Evolutionary conservation across 1,139 yeast species (phyloP), one percentile per base, ranked within the genome.

Genomic region (Geotrichum aggregatum): DNA sequence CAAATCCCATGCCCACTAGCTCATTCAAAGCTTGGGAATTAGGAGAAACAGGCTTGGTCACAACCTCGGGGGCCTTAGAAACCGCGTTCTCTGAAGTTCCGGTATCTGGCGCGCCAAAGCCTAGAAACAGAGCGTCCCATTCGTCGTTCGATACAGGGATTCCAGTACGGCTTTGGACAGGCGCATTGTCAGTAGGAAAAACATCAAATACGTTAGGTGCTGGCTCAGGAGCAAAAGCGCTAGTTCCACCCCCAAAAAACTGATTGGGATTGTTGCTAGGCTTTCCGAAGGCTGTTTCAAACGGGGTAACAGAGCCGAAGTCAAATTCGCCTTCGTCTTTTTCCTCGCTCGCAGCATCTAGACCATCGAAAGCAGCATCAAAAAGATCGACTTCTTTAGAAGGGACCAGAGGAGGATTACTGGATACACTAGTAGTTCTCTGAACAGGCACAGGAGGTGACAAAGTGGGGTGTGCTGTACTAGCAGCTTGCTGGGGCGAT

Each of bases 101-200:
- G 3, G 22, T 26, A 8, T 30, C 36, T 10, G 49, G 34, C 16
- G 52, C 33, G 6, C 52, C 52, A 31, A 88, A 85, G 0, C 95
- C 96, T 2, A 95, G 94, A 73, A 89, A 89, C 31, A 89, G 76
- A 68, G 88, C 92, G 63, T 89, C 96, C 97, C 97, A 89, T 67
- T 89, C 97, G 63, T 87, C 95, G 40, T 52, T 52, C n/a, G 45
- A 48, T 7, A 44, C 47, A 10, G 50, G 55, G 11, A 36, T 35
- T 13, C 40, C 44, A 30, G 44, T 18, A 44, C 16, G 31, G 45
- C 31, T 14, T 18, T 34, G 10, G 7, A 38, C 11, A 14, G 39
- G 39, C 6, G 22, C 38, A 13, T 30, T 19, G 43, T 47, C 44
- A 19, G 38, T 19, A 16, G 50, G 44, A 14, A 47, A 47, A 43